Evolutionary conservation across 1,284 basidiomycete species (phyloP).

Genomic region (Coniferiporia weirii): DNA sequence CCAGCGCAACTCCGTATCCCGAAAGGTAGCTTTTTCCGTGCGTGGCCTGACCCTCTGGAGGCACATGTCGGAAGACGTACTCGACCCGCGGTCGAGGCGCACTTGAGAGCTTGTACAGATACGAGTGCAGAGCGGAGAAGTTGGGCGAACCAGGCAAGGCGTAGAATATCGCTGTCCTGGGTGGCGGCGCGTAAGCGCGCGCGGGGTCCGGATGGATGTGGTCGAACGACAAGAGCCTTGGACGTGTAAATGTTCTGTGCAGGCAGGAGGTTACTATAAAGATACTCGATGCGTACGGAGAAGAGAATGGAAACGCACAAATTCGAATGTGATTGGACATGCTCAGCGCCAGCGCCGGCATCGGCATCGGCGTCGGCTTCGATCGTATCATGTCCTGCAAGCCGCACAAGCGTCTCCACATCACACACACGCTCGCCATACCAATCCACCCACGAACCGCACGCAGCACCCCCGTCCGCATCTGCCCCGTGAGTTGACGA

Average conservation of each 20-base stretch:
- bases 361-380: conserved; percentile 26
- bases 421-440: conserved; percentile 75
- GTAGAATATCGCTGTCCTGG: conserved; percentile 69
- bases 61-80: conserved; percentile 71
- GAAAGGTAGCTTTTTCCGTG: conserved; percentile 49
- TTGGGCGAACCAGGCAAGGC: conserved; percentile 54
- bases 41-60: conserved; percentile 30
- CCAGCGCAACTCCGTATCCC: conserved; percentile 89
- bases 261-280: neutral
- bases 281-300: neutral
- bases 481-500: conserved; percentile 30
- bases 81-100: conserved; percentile 46
- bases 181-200: conserved; percentile 36
- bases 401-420: conserved; percentile 51
- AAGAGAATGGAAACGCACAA: conserved; percentile 12
- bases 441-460: conserved; percentile 87
- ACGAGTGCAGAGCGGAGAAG: conserved; percentile 62
- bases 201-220: conserved; percentile 53
- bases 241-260: conserved; percentile 21
- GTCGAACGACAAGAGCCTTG: conserved; percentile 63
- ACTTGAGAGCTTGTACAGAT: conserved; percentile 49
- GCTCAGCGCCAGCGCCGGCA: neutral
- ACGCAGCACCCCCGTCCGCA: conserved; percentile 26
- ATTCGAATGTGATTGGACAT: conserved; percentile 22
- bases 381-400: conserved; percentile 53